Evolutionary conservation across 257 asterid genomes (phyloP).

Genomic region (Nicotiana benthamiana): DNA sequence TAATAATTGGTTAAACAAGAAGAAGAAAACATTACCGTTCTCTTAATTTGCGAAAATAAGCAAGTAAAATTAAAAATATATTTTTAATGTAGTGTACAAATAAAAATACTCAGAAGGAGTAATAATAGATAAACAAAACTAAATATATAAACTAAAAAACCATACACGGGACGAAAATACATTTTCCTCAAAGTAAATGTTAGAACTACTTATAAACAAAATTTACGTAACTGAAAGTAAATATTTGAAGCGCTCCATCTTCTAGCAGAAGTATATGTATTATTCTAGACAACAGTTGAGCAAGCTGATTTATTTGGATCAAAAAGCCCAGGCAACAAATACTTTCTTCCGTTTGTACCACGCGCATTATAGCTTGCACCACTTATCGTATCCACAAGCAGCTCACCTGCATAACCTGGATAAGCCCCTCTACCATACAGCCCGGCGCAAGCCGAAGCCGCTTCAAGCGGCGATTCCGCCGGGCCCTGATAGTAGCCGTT

Average conservation of each 20-base stretch:
- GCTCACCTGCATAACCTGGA: conserved; percentile 66
- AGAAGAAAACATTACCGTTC: no score
- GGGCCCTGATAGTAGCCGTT: conserved; percentile 69
- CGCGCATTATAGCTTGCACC: conserved; percentile 79
- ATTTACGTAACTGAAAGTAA: not conserved
- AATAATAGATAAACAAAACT: no score
- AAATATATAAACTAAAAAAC: no score
- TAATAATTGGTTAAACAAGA: no score
- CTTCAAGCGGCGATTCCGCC: conserved; percentile 55
- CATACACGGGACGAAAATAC: not conserved
- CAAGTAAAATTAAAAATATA: no score
- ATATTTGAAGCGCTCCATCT: not conserved
- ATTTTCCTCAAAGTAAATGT: not conserved
- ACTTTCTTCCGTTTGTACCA: conserved; percentile 51
- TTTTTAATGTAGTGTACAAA: no score
- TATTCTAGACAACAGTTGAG: conserved; percentile 44
- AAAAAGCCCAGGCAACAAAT: conserved; percentile 47
- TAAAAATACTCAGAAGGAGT: no score
- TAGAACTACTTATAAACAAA: not conserved
- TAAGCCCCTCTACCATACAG: conserved; percentile 66
- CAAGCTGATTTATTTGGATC: conserved; percentile 56
- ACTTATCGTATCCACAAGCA: conserved; percentile 44
- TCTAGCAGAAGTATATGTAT: conserved; percentile 17
- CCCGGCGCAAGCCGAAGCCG: conserved; percentile 71
- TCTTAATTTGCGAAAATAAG: no score